phyloP scores from a whole-genome alignment of 2,329 filamentous ascomycete genomes.

The Penicillium olsonii region DNA sequence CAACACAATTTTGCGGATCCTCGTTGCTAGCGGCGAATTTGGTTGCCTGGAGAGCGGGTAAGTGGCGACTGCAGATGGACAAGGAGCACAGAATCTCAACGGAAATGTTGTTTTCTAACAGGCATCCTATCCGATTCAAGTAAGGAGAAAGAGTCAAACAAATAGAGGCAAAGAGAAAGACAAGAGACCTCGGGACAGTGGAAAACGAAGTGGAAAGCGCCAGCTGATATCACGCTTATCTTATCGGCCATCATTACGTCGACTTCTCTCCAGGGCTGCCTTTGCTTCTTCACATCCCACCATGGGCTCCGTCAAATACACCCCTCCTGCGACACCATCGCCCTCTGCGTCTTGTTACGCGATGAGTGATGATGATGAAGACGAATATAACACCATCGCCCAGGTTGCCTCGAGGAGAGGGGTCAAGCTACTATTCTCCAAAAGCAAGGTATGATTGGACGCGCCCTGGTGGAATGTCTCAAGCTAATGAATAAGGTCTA shows the following conservation, averaged over 20 bases:
- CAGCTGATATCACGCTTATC: conserved; percentile 1
- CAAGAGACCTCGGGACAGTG: background rate
- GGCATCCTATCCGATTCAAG: background rate
- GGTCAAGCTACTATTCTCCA: conserved; percentile 91
- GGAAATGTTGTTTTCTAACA: background rate
- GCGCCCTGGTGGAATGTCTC: background rate
- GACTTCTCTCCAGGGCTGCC: background rate
- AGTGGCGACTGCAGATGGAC: conserved; percentile 1
- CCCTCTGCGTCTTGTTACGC: conserved; percentile 90
- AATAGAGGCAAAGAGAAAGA: background rate
- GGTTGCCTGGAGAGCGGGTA: conserved; percentile 6
- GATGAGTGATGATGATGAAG: conserved; percentile 93
- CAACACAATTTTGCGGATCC: too few species aligned
- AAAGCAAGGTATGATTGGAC: conserved; percentile 76
- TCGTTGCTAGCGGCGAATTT: conserved; percentile 1
- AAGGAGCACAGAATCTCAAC: background rate
- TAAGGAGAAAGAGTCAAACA: background rate
- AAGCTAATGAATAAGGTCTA: conserved; percentile 67
- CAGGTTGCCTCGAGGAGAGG: conserved; percentile 75
- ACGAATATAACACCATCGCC: conserved; percentile 90
- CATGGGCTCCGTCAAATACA: conserved; percentile 37
- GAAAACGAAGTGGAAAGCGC: background rate
- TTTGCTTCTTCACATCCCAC: conserved; percentile 24
- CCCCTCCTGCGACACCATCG: conserved; percentile 57
- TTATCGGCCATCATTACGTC: conserved; percentile 12